phyloP scores from a whole-genome alignment of 345 rosid species.

The Syzygium oleosum region DNA sequence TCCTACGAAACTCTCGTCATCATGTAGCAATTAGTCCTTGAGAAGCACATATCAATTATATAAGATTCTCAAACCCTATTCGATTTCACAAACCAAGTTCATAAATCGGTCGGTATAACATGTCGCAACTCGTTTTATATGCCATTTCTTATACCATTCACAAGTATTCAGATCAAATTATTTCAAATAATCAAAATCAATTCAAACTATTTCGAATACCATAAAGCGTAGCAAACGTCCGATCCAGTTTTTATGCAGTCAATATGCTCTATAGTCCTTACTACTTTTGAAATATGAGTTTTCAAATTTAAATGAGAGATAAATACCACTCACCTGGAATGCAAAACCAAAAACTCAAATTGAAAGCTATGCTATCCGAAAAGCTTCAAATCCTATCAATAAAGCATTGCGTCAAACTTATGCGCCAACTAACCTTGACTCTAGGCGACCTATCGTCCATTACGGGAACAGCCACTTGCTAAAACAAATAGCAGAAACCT shows the following conservation, averaged over 20 bases:
- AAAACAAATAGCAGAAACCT: background rate
- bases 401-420: background rate
- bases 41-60: no score
- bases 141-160: background rate
- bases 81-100: background rate
- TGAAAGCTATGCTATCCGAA: background rate
- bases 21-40: no score
- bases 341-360: background rate
- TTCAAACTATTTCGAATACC: background rate
- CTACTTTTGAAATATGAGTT: no score
- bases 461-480: background rate
- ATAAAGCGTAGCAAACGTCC: no score
- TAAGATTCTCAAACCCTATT: background rate
- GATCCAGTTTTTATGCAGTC: no score
- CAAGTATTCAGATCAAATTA: no score
- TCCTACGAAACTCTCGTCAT: no score
- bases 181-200: background rate
- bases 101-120: background rate
- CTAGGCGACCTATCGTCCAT: background rate
- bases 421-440: background rate
- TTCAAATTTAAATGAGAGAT: background rate
- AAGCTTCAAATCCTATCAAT: background rate
- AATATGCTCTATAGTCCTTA: no score
- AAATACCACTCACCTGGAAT: background rate
- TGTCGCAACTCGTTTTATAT: background rate